Evolutionary conservation across 768 basidiomycete species (phyloP), one percentile per base, ranked within the genome.

Genomic region (Suillus sp.): DNA sequence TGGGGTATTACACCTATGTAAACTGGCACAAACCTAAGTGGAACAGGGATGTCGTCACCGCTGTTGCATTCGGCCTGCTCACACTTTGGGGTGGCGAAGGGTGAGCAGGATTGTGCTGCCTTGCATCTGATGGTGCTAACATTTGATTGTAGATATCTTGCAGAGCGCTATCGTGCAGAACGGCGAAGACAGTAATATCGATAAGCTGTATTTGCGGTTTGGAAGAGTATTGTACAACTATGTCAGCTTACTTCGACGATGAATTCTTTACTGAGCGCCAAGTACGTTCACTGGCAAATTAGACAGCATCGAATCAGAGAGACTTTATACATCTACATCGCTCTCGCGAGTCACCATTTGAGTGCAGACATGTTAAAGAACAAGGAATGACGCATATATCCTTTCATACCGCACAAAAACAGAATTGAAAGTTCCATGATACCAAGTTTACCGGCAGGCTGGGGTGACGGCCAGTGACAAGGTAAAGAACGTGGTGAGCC

Each of bases 381-480:
- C 95, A 98, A 75, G 96, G 95, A 16, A 35, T 82, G 99, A 50
- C 87, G 93, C 57, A 99, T 97, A 4, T 99, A 98, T 77, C 85
- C 98, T 59, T 97, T 97, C 83, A 96, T 95, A n/a, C 77, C 97
- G 51, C 95, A 96, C 73, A 72, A 81, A 67, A 95, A 32, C 13
- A 47, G 22, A 22, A 25, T 13, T 47, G 45, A 22, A 45, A 22
- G 43, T 22, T 45, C 10, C 43, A 45, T 22, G 43, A 11, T 47
- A 22, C 8, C 14, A 48, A 27, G 74, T 85, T 95, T 68, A 93
- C 93, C 59, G 84, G 84, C 5, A 75, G 82, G 68, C 43, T 75
- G 75, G 73, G 82, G 79, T 35, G 91, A 91, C 66, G 18, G 79
- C 74, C 27, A 71, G 71, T 32, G 63, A 67, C 7, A 91, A 92